Evolutionary conservation across 306 rosid genomes (phyloP).

Genomic region (apple (Malus domestica)): ASM211411v1 NC_041794.1:1469001-1469500

Average conservation of each 20-base stretch:
- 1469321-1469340: conserved; percentile 83
- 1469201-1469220: background rate
- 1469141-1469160: too few species aligned
- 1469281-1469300: conserved; percentile 73
- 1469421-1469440: background rate
- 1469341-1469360: conserved; percentile 74
- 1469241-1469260: conserved; percentile 40
- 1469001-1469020: too few species aligned
- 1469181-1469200: background rate
- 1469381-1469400: background rate
- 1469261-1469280: conserved; percentile 51
- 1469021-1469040: too few species aligned
- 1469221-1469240: background rate
- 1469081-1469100: too few species aligned
- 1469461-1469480: background rate
- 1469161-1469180: too few species aligned
- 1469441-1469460: background rate
- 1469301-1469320: conserved; percentile 82
- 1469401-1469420: background rate
- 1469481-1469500: background rate
- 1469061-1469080: too few species aligned
- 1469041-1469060: too few species aligned
- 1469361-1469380: background rate
- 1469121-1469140: too few species aligned
- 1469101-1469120: background rate